Evolutionary conservation across 179 eudicot species (phyloP).

Genomic region (Spergularia azorica): DNA sequence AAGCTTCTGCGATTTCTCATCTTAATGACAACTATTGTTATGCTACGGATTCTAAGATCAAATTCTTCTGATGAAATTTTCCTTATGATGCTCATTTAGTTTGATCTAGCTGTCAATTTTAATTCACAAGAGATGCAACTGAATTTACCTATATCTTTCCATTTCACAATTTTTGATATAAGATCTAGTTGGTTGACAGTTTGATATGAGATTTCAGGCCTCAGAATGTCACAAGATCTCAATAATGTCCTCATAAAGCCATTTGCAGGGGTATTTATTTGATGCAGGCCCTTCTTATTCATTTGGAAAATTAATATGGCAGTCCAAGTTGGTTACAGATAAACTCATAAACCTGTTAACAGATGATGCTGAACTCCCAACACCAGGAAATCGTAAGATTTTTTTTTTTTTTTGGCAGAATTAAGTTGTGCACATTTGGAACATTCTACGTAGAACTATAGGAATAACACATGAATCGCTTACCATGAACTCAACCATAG

Average conservation of each 20-base stretch:
- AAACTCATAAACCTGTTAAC: not conserved
- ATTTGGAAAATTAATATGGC: conserved; percentile 3
- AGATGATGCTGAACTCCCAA: not conserved
- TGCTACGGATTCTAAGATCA: too few relatives aligned
- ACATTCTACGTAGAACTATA: too few relatives aligned
- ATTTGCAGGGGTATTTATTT: conserved; percentile 20
- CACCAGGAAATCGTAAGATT: too few relatives aligned
- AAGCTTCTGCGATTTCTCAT: too few relatives aligned
- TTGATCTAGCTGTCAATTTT: too few relatives aligned
- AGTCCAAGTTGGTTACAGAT: not conserved
- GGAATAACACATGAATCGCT: not conserved
- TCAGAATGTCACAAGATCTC: not conserved
- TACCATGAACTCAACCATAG: conserved; percentile 65
- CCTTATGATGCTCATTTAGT: too few relatives aligned
- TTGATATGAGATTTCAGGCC: not conserved
- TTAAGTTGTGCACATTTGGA: too few relatives aligned
- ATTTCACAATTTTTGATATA: not conserved
- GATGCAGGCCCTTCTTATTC: not conserved
- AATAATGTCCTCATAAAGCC: conserved; percentile 17
- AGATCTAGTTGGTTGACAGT: not conserved
- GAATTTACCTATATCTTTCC: too few relatives aligned
- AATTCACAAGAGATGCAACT: too few relatives aligned
- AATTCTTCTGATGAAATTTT: too few relatives aligned
- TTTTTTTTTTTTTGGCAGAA: too few relatives aligned
- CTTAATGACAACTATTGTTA: too few relatives aligned